Evolutionary conservation across 352 stramenopile genomes (phyloP).

Genomic region (Globisporangium nagaii): DNA sequence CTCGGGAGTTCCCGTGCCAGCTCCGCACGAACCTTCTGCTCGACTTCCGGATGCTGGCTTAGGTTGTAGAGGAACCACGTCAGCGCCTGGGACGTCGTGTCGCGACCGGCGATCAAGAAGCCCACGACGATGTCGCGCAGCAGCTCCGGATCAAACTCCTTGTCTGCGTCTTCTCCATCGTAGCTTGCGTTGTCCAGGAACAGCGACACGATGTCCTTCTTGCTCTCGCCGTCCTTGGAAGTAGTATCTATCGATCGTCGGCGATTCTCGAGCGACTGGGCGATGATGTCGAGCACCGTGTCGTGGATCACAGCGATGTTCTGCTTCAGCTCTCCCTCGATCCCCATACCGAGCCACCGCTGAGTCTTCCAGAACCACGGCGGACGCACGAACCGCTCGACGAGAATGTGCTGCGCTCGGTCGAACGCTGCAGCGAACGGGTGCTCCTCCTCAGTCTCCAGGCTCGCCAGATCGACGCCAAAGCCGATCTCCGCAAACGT

Average conservation of each 20-base stretch:
- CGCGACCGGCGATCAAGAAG: slow-evolving; percentile 64
- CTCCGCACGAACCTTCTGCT: slow-evolving; percentile 17
- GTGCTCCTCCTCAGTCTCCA: neutral
- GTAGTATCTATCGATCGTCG: too few relatives aligned
- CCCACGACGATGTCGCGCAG: slow-evolving; percentile 62
- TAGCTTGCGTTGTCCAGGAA: slow-evolving; percentile 20
- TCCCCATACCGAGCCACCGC: slow-evolving; percentile 23
- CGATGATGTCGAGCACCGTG: slow-evolving; percentile 1
- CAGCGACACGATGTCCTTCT: slow-evolving; percentile 15
- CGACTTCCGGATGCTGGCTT: slow-evolving; percentile 23
- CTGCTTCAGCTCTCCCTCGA: slow-evolving; percentile 3
- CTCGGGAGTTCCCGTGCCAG: slow-evolving; percentile 8
- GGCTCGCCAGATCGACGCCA: slow-evolving; percentile 13
- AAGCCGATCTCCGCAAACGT: slow-evolving; percentile 27
- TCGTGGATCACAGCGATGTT: neutral
- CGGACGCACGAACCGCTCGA: slow-evolving; percentile 20
- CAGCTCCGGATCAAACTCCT: slow-evolving; percentile 20
- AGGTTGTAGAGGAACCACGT: slow-evolving; percentile 49
- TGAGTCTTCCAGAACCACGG: slow-evolving; percentile 33
- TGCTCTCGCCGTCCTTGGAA: slow-evolving; percentile 1
- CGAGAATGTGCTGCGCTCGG: slow-evolving; percentile 18
- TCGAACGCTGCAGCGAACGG: slow-evolving; percentile 41
- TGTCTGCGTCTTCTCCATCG: neutral
- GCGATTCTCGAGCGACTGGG: neutral
- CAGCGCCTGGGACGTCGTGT: slow-evolving; percentile 60